Conservation (phyloP, 352 stramenopile species). For the Thalassiosira pacifica region DNA sequence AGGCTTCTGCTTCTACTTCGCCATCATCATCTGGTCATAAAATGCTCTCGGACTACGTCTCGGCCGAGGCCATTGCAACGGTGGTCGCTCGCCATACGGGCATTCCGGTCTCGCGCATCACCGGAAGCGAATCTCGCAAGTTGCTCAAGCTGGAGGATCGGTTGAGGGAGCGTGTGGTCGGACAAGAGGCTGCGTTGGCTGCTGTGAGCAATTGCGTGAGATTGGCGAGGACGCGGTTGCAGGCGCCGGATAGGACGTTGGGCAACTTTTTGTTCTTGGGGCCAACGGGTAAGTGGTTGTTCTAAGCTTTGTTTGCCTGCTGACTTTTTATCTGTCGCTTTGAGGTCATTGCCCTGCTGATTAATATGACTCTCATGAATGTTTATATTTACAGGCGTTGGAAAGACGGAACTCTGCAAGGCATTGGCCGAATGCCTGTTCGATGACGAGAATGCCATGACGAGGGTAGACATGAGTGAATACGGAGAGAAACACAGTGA, state of each 20-base stretch:
- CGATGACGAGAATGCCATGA: constrained; percentile 93
- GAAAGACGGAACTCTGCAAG: constrained; percentile 97
- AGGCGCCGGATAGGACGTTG: constrained; percentile 84
- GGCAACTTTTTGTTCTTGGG: constrained; percentile 95
- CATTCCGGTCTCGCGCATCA: constrained; percentile 92
- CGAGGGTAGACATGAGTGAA: constrained; percentile 96
- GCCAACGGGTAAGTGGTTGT: constrained; percentile 83
- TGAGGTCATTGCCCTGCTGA: no score
- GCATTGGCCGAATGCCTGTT: constrained; percentile 95
- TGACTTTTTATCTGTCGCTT: neutral
- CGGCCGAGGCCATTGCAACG: constrained; percentile 84
- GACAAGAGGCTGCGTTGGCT: constrained; percentile 90
- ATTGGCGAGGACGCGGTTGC: constrained; percentile 91
- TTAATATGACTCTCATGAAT: no score
- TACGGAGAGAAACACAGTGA: constrained; percentile 93
- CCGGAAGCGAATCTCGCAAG: constrained; percentile 92
- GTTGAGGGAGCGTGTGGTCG: constrained; percentile 90
- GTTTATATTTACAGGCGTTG: no score
- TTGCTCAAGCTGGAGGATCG: constrained; percentile 92
- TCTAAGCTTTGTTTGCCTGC: neutral
- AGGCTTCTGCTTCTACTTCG: constrained; percentile 27
- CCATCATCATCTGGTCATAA: constrained; percentile 44
- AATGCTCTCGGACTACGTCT: constrained; percentile 81
- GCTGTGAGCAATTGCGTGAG: constrained; percentile 94
- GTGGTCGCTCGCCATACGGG: constrained; percentile 90